Percentiles rank a stretch among this genome's conserved stretches.
These are phyloP conservation scores for Pleurozium schreberi DNA, from an alignment of 225 moss, liverwort and hornwort genomes.

Conservation along the genomic window DNA sequence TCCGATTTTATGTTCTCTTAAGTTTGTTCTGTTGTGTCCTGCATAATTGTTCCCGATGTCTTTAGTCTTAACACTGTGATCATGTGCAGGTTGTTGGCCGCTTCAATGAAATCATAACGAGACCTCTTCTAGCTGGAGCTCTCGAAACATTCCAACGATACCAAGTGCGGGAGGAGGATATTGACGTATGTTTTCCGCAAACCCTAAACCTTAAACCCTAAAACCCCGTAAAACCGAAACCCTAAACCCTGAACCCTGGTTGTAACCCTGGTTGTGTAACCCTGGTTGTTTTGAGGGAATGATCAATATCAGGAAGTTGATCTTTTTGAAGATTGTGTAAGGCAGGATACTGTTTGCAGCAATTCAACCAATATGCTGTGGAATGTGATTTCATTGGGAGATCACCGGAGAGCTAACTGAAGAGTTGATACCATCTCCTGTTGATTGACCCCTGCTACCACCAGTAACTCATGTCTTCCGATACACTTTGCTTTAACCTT, in stretches of 20 bases:
- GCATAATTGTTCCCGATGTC: background rate
- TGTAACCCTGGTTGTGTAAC: no score
- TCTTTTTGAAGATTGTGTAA: background rate
- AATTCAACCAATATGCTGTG: background rate
- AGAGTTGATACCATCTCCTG: background rate
- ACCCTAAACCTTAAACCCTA: background rate
- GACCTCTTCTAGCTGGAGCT: constrained; percentile 65
- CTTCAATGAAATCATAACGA: constrained; percentile 80
- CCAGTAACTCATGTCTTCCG: background rate
- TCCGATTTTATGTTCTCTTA: background rate
- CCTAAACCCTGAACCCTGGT: no score
- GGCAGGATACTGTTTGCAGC: background rate
- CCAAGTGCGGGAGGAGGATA: constrained; percentile 64
- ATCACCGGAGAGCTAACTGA: background rate
- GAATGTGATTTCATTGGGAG: background rate
- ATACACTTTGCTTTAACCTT: background rate
- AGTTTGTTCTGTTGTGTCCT: background rate
- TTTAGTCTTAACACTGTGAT: background rate
- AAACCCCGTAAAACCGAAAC: no score
- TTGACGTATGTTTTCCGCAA: constrained; percentile 21
- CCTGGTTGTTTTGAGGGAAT: background rate
- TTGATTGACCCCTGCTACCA: background rate
- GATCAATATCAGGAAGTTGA: background rate
- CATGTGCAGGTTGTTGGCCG: constrained; percentile 63
- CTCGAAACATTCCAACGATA: constrained; percentile 64